Conservation (phyloP, 2,329 filamentous ascomycete genomes). For the Aspergillus unguis region DNA sequence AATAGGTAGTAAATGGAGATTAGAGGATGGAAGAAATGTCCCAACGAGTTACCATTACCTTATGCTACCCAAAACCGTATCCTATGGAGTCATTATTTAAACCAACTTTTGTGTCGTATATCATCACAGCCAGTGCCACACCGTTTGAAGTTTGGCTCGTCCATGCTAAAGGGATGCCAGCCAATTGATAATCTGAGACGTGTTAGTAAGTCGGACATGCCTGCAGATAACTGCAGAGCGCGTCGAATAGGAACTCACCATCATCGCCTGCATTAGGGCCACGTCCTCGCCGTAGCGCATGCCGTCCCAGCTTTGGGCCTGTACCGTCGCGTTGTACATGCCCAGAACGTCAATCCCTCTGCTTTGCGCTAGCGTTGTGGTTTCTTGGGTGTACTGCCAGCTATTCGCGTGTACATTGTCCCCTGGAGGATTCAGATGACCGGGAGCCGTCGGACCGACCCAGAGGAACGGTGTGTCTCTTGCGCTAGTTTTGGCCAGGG, state of each 20-base stretch:
- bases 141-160: neutral
- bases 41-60: neutral
- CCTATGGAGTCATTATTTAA: neutral
- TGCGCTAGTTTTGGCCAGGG: conserved; percentile 32
- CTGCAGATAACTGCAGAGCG: conserved; percentile 4
- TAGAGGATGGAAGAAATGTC: no score
- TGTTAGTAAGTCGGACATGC: conserved; percentile 4
- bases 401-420: conserved; percentile 32
- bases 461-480: conserved; percentile 44
- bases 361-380: conserved; percentile 30
- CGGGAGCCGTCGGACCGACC: conserved; percentile 40
- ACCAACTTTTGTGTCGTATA: conserved; percentile 1
- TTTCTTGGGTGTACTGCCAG: conserved; percentile 41
- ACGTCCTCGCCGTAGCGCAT: conserved; percentile 39
- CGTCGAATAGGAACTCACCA: conserved; percentile 28
- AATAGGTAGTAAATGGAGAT: no score
- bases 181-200: conserved; percentile 24
- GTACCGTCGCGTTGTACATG: conserved; percentile 45
- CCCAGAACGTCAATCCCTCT: conserved; percentile 41
- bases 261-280: conserved; percentile 44
- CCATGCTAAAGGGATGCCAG: conserved; percentile 16
- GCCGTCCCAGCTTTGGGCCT: conserved; percentile 40
- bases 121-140: neutral
- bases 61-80: neutral
- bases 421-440: conserved; percentile 31